Evolutionary conservation across 257 asterid species (phyloP).

Genomic region (Nicotiana sylvestris): DNA sequence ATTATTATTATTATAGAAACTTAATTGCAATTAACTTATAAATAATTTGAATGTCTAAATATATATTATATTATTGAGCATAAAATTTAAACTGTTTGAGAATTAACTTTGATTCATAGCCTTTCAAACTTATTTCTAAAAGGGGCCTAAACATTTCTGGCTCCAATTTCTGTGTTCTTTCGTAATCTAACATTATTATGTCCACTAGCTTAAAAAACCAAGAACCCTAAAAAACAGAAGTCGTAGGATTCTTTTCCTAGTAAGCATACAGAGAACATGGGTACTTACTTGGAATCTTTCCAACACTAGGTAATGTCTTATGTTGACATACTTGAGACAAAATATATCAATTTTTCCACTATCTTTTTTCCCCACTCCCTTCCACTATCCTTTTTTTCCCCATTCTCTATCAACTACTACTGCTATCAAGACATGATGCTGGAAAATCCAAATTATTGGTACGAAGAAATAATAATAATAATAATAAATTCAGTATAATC

Average conservation of each 20-base stretch:
- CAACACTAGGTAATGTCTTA: background rate
- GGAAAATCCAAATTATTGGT: no score
- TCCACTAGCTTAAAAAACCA: slow-evolving; percentile 1
- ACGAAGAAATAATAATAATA: no score
- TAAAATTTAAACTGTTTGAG: no score
- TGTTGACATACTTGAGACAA: background rate
- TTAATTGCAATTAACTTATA: no score
- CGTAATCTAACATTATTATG: background rate
- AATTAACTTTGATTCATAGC: no score
- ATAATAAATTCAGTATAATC: no score
- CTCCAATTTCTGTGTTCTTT: background rate
- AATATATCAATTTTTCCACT: background rate
- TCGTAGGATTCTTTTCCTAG: background rate
- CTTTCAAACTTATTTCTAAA: background rate
- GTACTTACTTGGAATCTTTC: slow-evolving; percentile 4
- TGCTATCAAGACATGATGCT: no score
- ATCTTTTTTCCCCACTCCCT: background rate
- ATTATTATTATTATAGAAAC: no score
- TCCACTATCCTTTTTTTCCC: background rate
- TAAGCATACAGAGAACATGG: background rate
- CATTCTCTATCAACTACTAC: no score
- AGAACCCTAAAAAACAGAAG: background rate
- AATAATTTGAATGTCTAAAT: no score
- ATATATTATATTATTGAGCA: no score
- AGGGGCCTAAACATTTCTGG: background rate